Evolutionary conservation across 2,329 filamentous ascomycete species (phyloP), one percentile per base, ranked within the genome.

Genomic region (Monosporascus sp.): DNA sequence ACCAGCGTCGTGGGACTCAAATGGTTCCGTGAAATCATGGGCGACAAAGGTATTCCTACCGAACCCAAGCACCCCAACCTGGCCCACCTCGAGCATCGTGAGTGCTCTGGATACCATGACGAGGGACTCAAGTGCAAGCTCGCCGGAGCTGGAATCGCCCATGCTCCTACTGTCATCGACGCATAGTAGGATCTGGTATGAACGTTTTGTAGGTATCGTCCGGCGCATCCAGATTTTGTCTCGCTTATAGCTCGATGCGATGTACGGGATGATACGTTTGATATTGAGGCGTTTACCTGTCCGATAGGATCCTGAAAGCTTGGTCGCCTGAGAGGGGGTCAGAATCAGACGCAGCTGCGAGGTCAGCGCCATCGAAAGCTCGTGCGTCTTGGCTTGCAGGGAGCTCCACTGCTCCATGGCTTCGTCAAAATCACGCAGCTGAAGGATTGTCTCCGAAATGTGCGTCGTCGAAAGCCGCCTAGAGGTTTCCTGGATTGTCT

Each of bases 221-320:
- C 95, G 86, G 16, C 95, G 88, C 87, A 99, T 96, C 94, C 94
- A 99, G 73, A 99, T 99, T 79, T 99, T 99, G 81, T 99, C 94
- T 56, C 94, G 89, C 78, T 97, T 97, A 80, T 97, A 99, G 68
- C 89, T 87, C 0, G 92, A 97, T 1, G 95, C 94, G 63, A 99
- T 97, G 74, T 99, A 99, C 0, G 95, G 94, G 65, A 99, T 99
- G 73, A 99, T 99, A 62, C 93, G 91, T 74, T 97, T 97, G 77
- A 99, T 96, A 73, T 97, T 99, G 63, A 99, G 89, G 0, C 94
- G 88, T 71, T 99, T 99, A 58, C 94, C 94, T 0, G 94, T 99
- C 61, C 94, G 89, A 81, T 96, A 97, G 61, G 96, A 91, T 44
- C 94, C 94, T 2, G 93, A 92, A 57, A 99, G 88, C 67, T 97